phyloP scores from a whole-genome alignment of 2,329 filamentous ascomycete species.

The Aureobasidium uvarum region DNA sequence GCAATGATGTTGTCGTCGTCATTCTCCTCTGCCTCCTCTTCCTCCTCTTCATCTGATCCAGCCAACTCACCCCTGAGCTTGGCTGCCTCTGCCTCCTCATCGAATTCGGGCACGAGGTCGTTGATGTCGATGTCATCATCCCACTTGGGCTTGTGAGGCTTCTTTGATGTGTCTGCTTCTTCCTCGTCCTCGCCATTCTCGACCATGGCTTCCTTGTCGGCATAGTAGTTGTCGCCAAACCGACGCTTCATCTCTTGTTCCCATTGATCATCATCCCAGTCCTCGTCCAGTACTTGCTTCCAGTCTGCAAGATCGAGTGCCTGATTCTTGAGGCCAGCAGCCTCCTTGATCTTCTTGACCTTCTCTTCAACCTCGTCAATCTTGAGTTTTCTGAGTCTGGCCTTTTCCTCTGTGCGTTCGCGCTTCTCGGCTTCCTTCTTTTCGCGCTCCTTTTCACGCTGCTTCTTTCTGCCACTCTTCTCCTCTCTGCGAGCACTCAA shows the following conservation, averaged over 20 bases:
- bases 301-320: constrained; percentile 73
- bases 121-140: constrained; percentile 98
- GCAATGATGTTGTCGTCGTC: constrained; percentile 45
- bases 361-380: constrained; percentile 88
- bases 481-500: constrained; percentile 86
- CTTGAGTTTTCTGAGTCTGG: constrained; percentile 79
- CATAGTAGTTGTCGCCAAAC: constrained; percentile 92
- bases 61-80: constrained; percentile 51
- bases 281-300: constrained; percentile 78
- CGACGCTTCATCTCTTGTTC: constrained; percentile 83
- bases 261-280: constrained; percentile 88
- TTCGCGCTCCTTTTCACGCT: constrained; percentile 73
- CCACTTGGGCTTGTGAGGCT: constrained; percentile 89
- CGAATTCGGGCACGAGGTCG: constrained; percentile 84
- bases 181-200: constrained; percentile 39
- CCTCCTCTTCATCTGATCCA: constrained; percentile 48
- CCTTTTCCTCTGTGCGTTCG: constrained; percentile 74
- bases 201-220: constrained; percentile 52
- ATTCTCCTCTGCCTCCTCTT: constrained; percentile 43
- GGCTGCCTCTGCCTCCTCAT: constrained; percentile 49
- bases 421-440: constrained; percentile 76
- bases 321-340: constrained; percentile 69
- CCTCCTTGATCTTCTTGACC: constrained; percentile 82
- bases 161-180: constrained; percentile 63
- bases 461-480: constrained; percentile 73